Percentiles rank a stretch among this genome's conserved stretches.
phyloP scores from a whole-genome alignment of 2,329 filamentous ascomycete species.

The Diaporthe vaccinii region DNA sequence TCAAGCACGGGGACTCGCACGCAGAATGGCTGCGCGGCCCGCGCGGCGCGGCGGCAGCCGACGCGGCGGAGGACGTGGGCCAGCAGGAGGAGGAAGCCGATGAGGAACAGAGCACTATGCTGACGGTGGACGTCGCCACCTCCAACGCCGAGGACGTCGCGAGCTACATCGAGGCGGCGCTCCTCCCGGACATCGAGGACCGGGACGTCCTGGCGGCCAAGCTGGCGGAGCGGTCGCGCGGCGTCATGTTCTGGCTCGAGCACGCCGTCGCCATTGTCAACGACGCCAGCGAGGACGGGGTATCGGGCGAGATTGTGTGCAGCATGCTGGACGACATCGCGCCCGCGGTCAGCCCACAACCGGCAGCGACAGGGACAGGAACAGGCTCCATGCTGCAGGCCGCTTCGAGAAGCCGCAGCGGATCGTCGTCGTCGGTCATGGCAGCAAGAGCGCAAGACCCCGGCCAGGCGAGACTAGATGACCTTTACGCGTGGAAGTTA shows the following conservation, averaged over 20 bases:
- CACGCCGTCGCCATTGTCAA: slow-evolving; percentile 54
- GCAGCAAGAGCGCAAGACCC: background rate
- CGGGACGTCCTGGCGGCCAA: slow-evolving; percentile 46
- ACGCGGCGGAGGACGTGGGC: no score
- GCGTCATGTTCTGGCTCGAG: slow-evolving; percentile 53
- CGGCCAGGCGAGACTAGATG: slow-evolving; percentile 44
- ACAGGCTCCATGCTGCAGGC: background rate
- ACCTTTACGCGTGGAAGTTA: slow-evolving; percentile 53
- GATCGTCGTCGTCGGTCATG: slow-evolving; percentile 3
- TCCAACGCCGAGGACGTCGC: slow-evolving; percentile 51
- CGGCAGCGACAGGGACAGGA: background rate
- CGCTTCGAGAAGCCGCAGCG: background rate
- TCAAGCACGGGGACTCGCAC: slow-evolving; percentile 42
- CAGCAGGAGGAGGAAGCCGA: background rate
- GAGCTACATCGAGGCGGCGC: slow-evolving; percentile 49
- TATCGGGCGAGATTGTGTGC: slow-evolving; percentile 49
- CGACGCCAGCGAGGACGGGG: slow-evolving; percentile 51
- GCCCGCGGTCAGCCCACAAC: background rate
- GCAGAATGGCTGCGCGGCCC: background rate
- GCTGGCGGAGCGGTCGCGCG: slow-evolving; percentile 48
- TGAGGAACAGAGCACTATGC: slow-evolving; percentile 38
- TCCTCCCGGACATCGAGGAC: slow-evolving; percentile 51
- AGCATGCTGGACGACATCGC: slow-evolving; percentile 41
- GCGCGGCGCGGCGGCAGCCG: background rate
- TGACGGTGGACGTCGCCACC: slow-evolving; percentile 48